Evolutionary conservation across 106 monocot genomes (phyloP).

Genomic region (Dactylorhiza incarnata): DNA sequence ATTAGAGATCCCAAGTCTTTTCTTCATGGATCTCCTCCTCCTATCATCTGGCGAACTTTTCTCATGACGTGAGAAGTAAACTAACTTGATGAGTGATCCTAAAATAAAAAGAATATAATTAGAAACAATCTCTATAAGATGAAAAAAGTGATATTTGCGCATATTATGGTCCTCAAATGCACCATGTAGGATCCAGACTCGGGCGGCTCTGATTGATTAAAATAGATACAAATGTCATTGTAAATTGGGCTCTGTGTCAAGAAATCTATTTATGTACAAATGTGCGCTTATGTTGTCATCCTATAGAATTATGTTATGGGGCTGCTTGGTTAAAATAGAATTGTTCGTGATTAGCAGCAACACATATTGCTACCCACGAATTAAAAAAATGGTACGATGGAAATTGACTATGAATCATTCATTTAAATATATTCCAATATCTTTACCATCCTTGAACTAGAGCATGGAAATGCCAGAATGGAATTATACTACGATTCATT

Average conservation of each 20-base stretch:
- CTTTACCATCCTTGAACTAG: neutral
- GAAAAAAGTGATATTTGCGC: neutral
- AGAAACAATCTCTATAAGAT: neutral
- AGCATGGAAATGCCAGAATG: too few species aligned
- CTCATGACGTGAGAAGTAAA: slow-evolving; percentile 95
- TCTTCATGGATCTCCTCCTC: slow-evolving; percentile 54
- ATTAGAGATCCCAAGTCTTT: slow-evolving; percentile 54
- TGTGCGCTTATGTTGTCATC: neutral
- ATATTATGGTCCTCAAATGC: neutral
- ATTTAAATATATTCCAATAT: neutral
- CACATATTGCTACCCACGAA: neutral
- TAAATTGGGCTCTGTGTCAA: neutral
- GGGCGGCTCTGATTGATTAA: neutral
- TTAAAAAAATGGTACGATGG: neutral
- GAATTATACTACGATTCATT: too few species aligned
- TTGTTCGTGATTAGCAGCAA: too few species aligned
- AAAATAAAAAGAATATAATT: neutral
- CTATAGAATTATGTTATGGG: too few species aligned
- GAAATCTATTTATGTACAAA: neutral
- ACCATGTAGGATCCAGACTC: neutral
- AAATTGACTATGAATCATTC: neutral
- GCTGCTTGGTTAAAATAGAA: too few species aligned
- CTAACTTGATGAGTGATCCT: slow-evolving; percentile 97
- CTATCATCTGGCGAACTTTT: slow-evolving; percentile 52
- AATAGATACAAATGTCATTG: neutral